Evolutionary conservation across 345 rosid species (phyloP), one percentile per base, ranked within the genome.

Genomic region (Salix koriyanagi): DNA sequence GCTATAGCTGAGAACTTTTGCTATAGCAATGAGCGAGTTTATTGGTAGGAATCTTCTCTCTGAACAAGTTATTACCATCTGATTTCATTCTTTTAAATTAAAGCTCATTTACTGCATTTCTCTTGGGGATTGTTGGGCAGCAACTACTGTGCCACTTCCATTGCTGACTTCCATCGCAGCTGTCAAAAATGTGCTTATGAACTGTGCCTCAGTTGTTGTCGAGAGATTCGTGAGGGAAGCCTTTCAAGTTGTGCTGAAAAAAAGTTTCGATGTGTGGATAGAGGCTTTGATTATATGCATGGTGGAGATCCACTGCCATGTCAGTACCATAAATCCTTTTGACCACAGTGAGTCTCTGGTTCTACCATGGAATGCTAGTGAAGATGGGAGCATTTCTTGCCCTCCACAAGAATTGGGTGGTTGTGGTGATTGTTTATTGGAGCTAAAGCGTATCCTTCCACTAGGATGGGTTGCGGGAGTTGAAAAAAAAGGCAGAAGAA

Each of bases 91-190:
- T 28, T 14, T 61, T 3, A 34, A 70, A 14, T 62, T 36, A 32
- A 69, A 79, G 19, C 64, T 75, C 48, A 79, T 42, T 32, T 6
- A 41, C 60, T 37, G 64, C 44, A 44, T 7, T 36, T 18, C 44
- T 69, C 2, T 71, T 25, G 75, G 65, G 37, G 48, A 37, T 36
- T 52, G 65, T 78, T 81, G 84, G 69, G 79, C 87, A 95, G 99
- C 84, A 84, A 95, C 77, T 86, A 91, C 71, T 95, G 99, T 78
- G 94, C 92, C 23, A 93, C 98, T 81, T 91, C 99, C 16, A 95
- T 93, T 69, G 79, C 86, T 42, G 97, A 95, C 87, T 84, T 90
- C 52, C 97, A 95, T 73, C 88, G 98, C 28, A 83, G 97, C 84
- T 96, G 97, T 73, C 84, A 88, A 60, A 89, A 85, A 2, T 92